Evolutionary conservation across 495 filamentous ascomycete species (phyloP).

Genomic region (Podospora australis): DNA sequence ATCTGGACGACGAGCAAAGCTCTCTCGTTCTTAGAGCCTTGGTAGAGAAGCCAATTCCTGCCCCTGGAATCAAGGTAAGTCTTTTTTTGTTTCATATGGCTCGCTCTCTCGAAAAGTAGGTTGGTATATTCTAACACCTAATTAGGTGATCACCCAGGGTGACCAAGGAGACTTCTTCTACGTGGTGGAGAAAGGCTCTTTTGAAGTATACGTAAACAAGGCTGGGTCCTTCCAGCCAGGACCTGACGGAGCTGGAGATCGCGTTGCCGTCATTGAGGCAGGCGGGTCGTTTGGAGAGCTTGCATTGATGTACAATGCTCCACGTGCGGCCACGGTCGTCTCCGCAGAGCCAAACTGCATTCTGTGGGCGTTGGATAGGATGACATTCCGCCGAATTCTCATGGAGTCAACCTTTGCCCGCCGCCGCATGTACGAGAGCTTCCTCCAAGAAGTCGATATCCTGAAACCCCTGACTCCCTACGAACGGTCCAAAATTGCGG

Average conservation of each 20-base stretch:
- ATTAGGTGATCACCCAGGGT: conserved; percentile 82
- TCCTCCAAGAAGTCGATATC: conserved; percentile 94
- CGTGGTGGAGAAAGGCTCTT: conserved; percentile 83
- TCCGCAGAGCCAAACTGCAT: conserved; percentile 72
- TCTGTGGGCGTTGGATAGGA: conserved; percentile 88
- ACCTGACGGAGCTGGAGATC: conserved; percentile 73
- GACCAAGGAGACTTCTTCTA: conserved; percentile 98
- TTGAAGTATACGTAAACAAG: conserved; percentile 85
- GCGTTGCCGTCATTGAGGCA: conserved; percentile 74
- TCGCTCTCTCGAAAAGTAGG: no score
- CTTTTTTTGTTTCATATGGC: background rate
- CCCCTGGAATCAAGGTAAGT: conserved; percentile 78
- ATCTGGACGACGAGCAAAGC: conserved; percentile 88
- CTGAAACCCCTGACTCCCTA: conserved; percentile 77
- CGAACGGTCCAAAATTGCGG: conserved; percentile 93
- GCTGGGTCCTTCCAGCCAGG: conserved; percentile 76
- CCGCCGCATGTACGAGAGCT: conserved; percentile 92
- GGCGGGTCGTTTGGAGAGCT: conserved; percentile 97
- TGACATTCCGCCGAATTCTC: conserved; percentile 95
- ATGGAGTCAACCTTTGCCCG: conserved; percentile 98
- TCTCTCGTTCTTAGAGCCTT: conserved; percentile 82
- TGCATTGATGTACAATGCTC: conserved; percentile 97
- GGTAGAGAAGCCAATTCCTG: conserved; percentile 90
- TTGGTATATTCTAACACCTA: background rate
- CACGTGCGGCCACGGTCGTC: conserved; percentile 91